Evolutionary conservation across 352 stramenopile species (phyloP), one percentile per base, ranked within the genome.

Genomic region (Thalassiosira livingstoniorum): DNA sequence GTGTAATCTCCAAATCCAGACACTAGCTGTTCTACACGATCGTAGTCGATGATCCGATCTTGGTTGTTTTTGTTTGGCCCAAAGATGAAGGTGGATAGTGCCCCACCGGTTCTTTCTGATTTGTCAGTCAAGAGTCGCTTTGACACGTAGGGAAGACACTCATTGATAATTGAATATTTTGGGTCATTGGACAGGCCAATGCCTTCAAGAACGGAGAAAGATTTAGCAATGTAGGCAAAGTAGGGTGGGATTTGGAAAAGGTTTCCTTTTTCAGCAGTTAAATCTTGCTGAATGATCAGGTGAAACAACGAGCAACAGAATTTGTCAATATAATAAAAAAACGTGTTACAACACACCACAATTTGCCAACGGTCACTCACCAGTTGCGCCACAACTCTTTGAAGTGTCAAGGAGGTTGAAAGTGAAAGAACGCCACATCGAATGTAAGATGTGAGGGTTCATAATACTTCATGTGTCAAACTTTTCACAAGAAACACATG

Each of bases 151-250:
- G 92, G 92, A 4, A 95, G 80, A 81, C 92, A 96, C 79, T 95
- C 92, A 31, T 95, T 90, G 47, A 96, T 91, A 57, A 96, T 95
- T 11, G 84, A 91, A 68, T 96, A 96, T 7, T 93, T 90, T 2
- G 80, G 43, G 75, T 95, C 90, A 57, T 95, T 94, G 25, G 64
- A 88, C 4, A 95, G 60, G 23, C 92, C 92, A 68, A 95, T 95
- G 62, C 92, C 92, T 75, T 95, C 92, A 47, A 95, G 75, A 5
- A 94, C 90, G 27, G 82, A 92, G 76, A 95, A 95, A n/a, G 80
- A 87, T 51, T 94, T 94, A 23, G 90, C 90, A 82, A 95, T 95
- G 81, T 95, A 95, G 0, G 90, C 90, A 86, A 93, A 93, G 63
- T 93, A 93, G 0, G 89, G 84, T 2, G 90, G 87, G 69, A 92